Evolutionary conservation across 371 early-diverging fungal genomes (phyloP).

Genomic region (Mortierella sp.): DNA sequence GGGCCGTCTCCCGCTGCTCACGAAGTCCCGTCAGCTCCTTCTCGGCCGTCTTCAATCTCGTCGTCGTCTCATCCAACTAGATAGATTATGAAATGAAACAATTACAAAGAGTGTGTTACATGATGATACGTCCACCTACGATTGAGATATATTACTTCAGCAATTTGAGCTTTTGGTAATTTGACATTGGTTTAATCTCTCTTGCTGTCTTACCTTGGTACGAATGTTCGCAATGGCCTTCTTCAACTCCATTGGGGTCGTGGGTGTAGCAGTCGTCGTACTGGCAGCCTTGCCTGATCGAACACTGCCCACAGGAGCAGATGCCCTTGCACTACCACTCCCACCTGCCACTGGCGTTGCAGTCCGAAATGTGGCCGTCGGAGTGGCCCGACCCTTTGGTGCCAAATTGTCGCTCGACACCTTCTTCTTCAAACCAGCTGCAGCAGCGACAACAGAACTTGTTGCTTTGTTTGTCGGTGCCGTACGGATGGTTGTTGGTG

Average conservation of each 20-base stretch:
- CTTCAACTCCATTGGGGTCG: constrained; percentile 28
- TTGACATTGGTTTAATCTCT: neutral
- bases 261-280: constrained; percentile 4
- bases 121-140: neutral
- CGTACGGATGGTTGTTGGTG: constrained; percentile 39
- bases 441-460: neutral
- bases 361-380: neutral
- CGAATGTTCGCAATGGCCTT: constrained; percentile 32
- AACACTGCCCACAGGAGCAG: constrained; percentile 23
- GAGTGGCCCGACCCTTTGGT: constrained; percentile 1
- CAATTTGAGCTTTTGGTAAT: too few species aligned
- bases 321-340: neutral
- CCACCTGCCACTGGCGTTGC: constrained; percentile 1
- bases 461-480: constrained; percentile 6
- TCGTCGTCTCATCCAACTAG: constrained; percentile 33
- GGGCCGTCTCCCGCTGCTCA: constrained; percentile 21
- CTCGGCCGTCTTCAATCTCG: constrained; percentile 32
- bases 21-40: constrained; percentile 24
- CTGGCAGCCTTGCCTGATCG: neutral
- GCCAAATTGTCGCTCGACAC: neutral
- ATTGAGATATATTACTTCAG: neutral
- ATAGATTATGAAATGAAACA: neutral
- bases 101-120: neutral
- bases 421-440: neutral
- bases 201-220: constrained; percentile 30